phyloP scores from a whole-genome alignment of 352 stramenopile genomes.

The Globisporangium heterothallicum region DNA sequence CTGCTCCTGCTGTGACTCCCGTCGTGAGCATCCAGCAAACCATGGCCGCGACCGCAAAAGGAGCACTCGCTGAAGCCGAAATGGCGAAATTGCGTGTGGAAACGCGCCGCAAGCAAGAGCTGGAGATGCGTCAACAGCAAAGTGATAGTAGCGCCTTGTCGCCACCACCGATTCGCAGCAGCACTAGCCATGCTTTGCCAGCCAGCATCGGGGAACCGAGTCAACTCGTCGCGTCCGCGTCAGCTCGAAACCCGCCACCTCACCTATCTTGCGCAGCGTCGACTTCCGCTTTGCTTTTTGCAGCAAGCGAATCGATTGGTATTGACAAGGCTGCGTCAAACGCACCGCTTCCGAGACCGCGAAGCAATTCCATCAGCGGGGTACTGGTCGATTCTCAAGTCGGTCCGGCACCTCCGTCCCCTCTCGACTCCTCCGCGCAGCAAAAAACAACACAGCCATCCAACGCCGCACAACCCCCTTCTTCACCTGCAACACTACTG shows the following conservation, averaged over 20 bases:
- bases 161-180: background rate
- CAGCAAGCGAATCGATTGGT: background rate
- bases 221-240: no score
- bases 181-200: background rate
- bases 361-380: slow-evolving; percentile 8
- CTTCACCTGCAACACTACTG: background rate
- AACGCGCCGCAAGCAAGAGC: slow-evolving; percentile 48
- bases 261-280: slow-evolving; percentile 8
- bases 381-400: background rate
- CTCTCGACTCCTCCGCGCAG: no score
- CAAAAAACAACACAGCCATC: background rate
- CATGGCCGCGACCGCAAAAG: slow-evolving; percentile 43
- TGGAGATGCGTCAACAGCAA: slow-evolving; percentile 37
- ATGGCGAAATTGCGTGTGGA: slow-evolving; percentile 66
- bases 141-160: no score
- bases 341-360: background rate
- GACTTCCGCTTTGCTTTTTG: background rate
- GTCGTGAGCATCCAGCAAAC: slow-evolving; percentile 24
- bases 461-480: background rate
- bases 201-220: background rate
- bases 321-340: background rate
- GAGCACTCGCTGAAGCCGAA: slow-evolving; percentile 59
- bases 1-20: background rate
- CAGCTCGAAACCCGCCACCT: background rate
- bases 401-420: no score